Evolutionary conservation across 768 basidiomycete species (phyloP).

Genomic region (Leccinum subtestaceum): DNA sequence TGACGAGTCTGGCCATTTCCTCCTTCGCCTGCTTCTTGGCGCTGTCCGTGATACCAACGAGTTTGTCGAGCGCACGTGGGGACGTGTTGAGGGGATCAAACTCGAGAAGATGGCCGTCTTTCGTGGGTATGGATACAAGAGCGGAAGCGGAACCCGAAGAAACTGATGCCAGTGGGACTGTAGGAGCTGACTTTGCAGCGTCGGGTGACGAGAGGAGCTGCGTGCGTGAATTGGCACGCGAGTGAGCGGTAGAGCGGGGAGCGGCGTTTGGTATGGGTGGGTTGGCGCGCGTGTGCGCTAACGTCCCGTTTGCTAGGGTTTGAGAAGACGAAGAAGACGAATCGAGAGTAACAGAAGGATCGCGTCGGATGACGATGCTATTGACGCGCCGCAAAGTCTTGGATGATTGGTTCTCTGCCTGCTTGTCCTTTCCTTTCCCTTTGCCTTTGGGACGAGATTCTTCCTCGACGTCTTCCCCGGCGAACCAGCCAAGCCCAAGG

Average conservation of each 20-base stretch:
- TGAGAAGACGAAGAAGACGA: conserved; percentile 29
- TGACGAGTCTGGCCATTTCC: conserved; percentile 71
- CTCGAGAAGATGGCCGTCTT: conserved; percentile 77
- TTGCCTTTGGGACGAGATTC: conserved; percentile 12
- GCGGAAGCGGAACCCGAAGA: conserved; percentile 42
- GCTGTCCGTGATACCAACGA: conserved; percentile 76
- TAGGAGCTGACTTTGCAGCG: neutral
- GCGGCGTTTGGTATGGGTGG: neutral
- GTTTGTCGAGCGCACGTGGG: conserved; percentile 66
- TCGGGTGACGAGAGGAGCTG: conserved; percentile 15
- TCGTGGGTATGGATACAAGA: conserved; percentile 73
- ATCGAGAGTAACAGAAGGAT: conserved; percentile 46
- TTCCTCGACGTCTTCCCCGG: conserved; percentile 31
- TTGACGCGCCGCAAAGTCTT: conserved; percentile 43
- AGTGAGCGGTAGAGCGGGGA: conserved; percentile 22
- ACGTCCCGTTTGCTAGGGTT: conserved; percentile 15
- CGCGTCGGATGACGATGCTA: conserved; percentile 59
- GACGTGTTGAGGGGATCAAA: conserved; percentile 81
- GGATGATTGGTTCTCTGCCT: conserved; percentile 10
- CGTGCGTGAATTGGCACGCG: conserved; percentile 43
- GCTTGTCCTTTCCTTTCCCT: conserved; percentile 27
- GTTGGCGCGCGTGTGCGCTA: conserved; percentile 15
- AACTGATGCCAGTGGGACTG: neutral
- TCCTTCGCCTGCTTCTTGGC: conserved; percentile 80
- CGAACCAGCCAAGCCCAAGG: conserved; percentile 61